A percentile compares a stretch with the other conserved stretches of the same genome.
These are phyloP conservation scores for Cymbidium sinense DNA, from an alignment of 106 monocot species.

Conservation along the genomic window DNA sequence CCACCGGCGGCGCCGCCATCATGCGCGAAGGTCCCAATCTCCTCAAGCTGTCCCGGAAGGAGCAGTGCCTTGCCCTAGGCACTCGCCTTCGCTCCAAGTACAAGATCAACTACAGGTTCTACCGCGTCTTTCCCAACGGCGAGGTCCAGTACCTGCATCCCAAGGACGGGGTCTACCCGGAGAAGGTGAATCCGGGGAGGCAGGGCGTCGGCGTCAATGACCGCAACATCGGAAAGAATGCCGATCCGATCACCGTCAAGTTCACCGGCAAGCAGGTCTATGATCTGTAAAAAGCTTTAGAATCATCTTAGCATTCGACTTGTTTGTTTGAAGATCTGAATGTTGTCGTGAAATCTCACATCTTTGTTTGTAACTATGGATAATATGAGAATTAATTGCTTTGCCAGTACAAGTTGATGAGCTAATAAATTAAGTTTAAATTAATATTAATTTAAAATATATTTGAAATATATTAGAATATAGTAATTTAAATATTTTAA, in stretches of 20 bases:
- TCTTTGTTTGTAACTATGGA: too few relatives aligned
- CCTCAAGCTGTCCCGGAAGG: slow-evolving; percentile 90
- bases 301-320: background rate
- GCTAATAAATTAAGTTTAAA: too few relatives aligned
- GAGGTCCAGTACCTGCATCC: slow-evolving; percentile 99
- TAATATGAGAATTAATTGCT: too few relatives aligned
- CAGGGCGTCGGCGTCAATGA: slow-evolving; percentile 76
- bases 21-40: slow-evolving; percentile 93
- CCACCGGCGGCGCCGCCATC: slow-evolving; percentile 87
- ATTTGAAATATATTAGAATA: too few relatives aligned
- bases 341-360: background rate
- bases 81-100: slow-evolving; percentile 85
- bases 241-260: slow-evolving; percentile 88
- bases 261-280: slow-evolving; percentile 87
- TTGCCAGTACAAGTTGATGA: too few relatives aligned
- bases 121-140: slow-evolving; percentile 93
- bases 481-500: too few relatives aligned
- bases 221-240: slow-evolving; percentile 86
- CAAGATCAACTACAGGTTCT: slow-evolving; percentile 98
- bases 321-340: background rate
- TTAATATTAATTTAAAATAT: too few relatives aligned
- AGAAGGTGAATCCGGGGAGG: slow-evolving; percentile 91
- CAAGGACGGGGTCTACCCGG: slow-evolving; percentile 94
- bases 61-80: slow-evolving; percentile 93
- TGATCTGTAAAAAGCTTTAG: slow-evolving; percentile 33